These are phyloP conservation scores for Sporothrix brasiliensis DNA, from an alignment of 2,329 filamentous ascomycete species.

Conservation along the genomic window DNA sequence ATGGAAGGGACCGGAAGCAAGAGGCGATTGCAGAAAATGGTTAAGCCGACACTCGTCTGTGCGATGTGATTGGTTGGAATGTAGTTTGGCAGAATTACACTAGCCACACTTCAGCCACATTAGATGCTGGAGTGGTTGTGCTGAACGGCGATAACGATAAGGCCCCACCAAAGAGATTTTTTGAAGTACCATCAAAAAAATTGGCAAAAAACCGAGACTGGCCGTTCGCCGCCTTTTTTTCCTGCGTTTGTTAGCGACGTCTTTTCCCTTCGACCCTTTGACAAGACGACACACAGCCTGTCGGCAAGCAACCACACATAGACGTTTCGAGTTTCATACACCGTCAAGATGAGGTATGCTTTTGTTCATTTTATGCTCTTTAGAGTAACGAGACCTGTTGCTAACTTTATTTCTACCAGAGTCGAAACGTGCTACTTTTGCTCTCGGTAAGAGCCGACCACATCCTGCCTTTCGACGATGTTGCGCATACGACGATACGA, in stretches of 20 bases:
- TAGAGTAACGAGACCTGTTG: neutral
- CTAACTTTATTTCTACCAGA: constrained; percentile 40
- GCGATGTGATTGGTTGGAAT: neutral
- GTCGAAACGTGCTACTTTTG: constrained; percentile 73
- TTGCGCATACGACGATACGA: constrained; percentile 9
- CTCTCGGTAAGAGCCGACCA: constrained; percentile 52
- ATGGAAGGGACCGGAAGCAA: constrained; percentile 19
- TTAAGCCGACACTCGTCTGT: neutral
- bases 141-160: constrained; percentile 35
- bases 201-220: constrained; percentile 30
- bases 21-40: neutral
- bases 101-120: constrained; percentile 32
- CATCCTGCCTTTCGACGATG: constrained; percentile 9
- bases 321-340: constrained; percentile 10
- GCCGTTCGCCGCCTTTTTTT: constrained; percentile 34
- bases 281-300: constrained; percentile 23
- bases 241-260: constrained; percentile 22
- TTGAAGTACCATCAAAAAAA: constrained; percentile 30
- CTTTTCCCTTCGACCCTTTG: neutral
- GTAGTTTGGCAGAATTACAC: neutral
- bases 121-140: neutral
- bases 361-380: neutral
- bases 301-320: constrained; percentile 13
- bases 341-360: constrained; percentile 19
- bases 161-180: constrained; percentile 36